phyloP scores from a whole-genome alignment of 1,284 basidiomycete species.

The Singerocomus inundabilis region DNA sequence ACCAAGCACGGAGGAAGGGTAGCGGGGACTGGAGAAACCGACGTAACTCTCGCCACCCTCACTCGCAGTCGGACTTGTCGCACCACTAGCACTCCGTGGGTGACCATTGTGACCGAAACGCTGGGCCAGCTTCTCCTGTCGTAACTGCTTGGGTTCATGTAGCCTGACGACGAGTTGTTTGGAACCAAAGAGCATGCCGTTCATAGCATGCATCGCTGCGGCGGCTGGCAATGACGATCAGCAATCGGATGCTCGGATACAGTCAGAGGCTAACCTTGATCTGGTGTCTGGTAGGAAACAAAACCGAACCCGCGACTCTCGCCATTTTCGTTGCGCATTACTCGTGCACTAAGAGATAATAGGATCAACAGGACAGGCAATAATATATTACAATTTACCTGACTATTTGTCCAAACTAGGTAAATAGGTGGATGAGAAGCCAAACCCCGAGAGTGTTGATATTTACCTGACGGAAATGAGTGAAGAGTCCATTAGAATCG shows the following conservation, averaged over 20 bases:
- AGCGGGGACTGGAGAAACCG: slow-evolving; percentile 72
- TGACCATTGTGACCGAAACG: slow-evolving; percentile 75
- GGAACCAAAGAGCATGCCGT: slow-evolving; percentile 64
- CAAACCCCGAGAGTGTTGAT: slow-evolving; percentile 4
- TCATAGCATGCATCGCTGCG: slow-evolving; percentile 77
- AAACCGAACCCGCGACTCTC: slow-evolving; percentile 94
- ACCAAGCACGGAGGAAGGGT: slow-evolving; percentile 47
- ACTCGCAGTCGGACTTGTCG: slow-evolving; percentile 77
- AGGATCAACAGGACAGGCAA: neutral
- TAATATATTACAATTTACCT: slow-evolving; percentile 49
- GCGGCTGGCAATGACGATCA: slow-evolving; percentile 44
- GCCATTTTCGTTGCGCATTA: slow-evolving; percentile 87
- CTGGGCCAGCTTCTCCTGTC: slow-evolving; percentile 84
- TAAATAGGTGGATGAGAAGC: slow-evolving; percentile 14
- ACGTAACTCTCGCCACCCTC: slow-evolving; percentile 72
- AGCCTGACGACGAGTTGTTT: slow-evolving; percentile 84
- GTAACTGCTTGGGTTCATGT: slow-evolving; percentile 86
- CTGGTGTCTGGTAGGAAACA: slow-evolving; percentile 82
- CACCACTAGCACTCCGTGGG: slow-evolving; percentile 72
- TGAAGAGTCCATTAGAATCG: slow-evolving; percentile 78
- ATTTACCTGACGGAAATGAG: slow-evolving; percentile 75
- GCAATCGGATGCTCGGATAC: neutral
- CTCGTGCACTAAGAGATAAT: slow-evolving; percentile 65
- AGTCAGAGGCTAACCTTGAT: slow-evolving; percentile 59
- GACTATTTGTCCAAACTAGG: slow-evolving; percentile 80